Evolutionary conservation across 2,329 filamentous ascomycete species (phyloP).

Genomic region (Cladorrhinum sp.): DNA sequence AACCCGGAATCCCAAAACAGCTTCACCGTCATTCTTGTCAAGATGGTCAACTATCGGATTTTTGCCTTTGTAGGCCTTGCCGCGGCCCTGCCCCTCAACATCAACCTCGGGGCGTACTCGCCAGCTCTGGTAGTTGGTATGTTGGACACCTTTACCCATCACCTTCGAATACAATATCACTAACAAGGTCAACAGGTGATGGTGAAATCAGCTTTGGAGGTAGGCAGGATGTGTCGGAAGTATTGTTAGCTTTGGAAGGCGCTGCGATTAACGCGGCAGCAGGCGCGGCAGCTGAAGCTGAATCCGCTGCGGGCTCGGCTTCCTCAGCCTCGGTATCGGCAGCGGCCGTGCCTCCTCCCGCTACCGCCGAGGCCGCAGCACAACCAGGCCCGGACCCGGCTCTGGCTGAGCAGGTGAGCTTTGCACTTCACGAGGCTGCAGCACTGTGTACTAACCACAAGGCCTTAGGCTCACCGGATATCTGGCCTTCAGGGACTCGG

Average conservation of each 20-base stretch:
- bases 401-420: conserved; percentile 37
- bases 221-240: conserved; percentile 42
- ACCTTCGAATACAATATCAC: not conserved
- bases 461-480: conserved; percentile 43
- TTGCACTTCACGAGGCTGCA: not conserved
- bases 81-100: conserved; percentile 40
- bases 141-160: not conserved
- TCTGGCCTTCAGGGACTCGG: conserved; percentile 46
- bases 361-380: conserved; percentile 21
- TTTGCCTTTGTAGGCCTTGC: conserved; percentile 37
- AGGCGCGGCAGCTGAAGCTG: conserved; percentile 26
- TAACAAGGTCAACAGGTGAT: conserved; percentile 33
- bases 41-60: conserved; percentile 38
- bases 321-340: conserved; percentile 5
- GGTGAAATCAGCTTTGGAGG: conserved; percentile 49
- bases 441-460: not conserved
- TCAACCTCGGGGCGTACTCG: conserved; percentile 45
- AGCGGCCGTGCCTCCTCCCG: conserved; percentile 24
- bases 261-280: conserved; percentile 42
- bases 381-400: conserved; percentile 31
- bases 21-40: conserved; percentile 21
- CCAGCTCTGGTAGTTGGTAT: conserved; percentile 40
- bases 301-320: conserved; percentile 21
- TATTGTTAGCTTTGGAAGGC: conserved; percentile 47
- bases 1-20: not conserved